Base-by-base conservation (phyloP, 805 yeast genomes). In the Ogataea corticis region DNA sequence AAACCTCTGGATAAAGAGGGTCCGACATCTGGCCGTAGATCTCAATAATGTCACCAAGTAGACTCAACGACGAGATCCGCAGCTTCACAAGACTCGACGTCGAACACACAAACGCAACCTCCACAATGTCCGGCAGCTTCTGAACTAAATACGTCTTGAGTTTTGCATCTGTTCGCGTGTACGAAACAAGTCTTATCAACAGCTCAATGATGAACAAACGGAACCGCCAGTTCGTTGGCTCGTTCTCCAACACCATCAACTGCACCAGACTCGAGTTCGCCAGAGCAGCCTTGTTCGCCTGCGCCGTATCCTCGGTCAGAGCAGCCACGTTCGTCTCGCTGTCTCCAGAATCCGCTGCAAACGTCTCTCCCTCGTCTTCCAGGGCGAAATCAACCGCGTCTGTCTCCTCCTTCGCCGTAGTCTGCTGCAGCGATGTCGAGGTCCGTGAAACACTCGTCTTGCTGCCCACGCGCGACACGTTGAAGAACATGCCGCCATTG, bases 51-150 rank as follows among this genome's bases (percentile, higher is more conserved):
- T 77, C 77, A 44, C 83, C 84, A 21, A 94, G 70, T 5, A 92
- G 67, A 13, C 71, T 70, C 25, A 92, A 69, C 0, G 97, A 96
- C 17, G 75, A 60, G 4, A 82, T 59, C 52, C 87, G 80, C 48
- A 90, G 68, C 3, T 72, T 68, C 28, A 76, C 65, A 3, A 87
- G 75, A 3, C 83, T 76, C 0, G 95, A 79, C 0, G 96, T 86
- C 0, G 96, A 81, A 0, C 96, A 89, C 10, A 85, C 73, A 57
- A 88, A 91, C 1, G 96, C 82, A 4, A 89, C 70, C 49, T 85
- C 83, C 21, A 91, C 83, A 32, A 92, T 65, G 16, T 87, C 95
- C 7, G 80, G 72, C 6, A 84, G 71, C 37, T 68, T 72, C 0
- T 71, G 59, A 9, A 76, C 66, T 28, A 82, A 59, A 34, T 64